Evolutionary conservation across 2,329 filamentous ascomycete species (phyloP).

Genomic region (Cladosporium cucumerinum): DNA sequence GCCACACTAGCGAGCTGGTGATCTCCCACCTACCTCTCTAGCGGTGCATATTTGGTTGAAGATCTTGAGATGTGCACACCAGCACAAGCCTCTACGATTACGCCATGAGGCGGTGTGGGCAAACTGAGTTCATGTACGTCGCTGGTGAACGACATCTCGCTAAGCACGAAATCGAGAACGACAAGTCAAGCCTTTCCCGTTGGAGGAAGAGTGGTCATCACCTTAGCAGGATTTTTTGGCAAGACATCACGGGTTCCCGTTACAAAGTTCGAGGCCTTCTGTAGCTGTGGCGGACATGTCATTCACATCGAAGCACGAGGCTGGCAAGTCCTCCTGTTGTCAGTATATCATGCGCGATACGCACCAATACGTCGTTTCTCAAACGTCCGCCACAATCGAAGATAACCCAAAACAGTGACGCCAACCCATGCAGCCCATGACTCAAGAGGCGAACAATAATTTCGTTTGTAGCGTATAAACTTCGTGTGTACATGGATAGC

Average conservation of each 20-base stretch:
- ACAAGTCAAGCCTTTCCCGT: not conserved
- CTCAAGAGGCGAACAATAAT: not conserved
- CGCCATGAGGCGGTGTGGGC: not conserved
- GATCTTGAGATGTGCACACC: not conserved
- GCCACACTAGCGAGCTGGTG: not conserved
- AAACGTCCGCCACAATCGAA: not conserved
- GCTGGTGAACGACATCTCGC: not conserved
- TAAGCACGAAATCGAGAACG: not conserved
- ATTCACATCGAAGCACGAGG: not conserved
- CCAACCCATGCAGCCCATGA: not conserved
- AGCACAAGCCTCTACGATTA: not conserved
- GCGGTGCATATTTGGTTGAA: not conserved
- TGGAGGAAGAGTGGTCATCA: too few relatives aligned
- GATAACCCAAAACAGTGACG: not conserved
- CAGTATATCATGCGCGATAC: not conserved
- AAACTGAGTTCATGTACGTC: not conserved
- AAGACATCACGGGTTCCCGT: not conserved
- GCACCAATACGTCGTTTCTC: not conserved
- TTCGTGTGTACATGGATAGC: not conserved
- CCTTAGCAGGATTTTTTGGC: too few relatives aligned
- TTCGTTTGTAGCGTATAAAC: constrained; percentile 7
- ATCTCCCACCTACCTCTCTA: not conserved
- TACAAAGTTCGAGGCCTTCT: not conserved
- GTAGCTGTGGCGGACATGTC: not conserved
- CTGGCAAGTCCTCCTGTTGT: not conserved